phyloP scores from a whole-genome alignment of 192 early-diverging fungal genomes.

The Coemansia sp. region DNA sequence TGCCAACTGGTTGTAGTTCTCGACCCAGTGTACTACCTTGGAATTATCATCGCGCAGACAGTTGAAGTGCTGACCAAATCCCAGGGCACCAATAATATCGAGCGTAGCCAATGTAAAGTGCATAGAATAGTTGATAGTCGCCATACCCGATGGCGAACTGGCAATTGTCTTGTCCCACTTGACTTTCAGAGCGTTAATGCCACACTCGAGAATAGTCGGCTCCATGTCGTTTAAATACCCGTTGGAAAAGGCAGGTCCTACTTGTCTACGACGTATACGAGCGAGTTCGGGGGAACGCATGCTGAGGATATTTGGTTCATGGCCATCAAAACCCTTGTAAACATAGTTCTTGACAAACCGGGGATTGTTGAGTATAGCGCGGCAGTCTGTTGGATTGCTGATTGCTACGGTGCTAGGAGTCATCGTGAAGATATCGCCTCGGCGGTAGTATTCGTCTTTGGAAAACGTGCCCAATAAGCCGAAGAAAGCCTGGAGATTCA shows the following conservation, averaged over 20 bases:
- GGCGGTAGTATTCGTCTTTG: slow-evolving; percentile 20
- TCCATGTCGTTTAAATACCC: slow-evolving; percentile 24
- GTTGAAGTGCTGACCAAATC: slow-evolving; percentile 39
- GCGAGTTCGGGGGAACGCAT: slow-evolving; percentile 23
- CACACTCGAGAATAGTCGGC: slow-evolving; percentile 30
- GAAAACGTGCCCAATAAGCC: slow-evolving; percentile 11
- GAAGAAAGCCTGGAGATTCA: slow-evolving; percentile 1
- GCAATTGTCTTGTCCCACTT: slow-evolving; percentile 26
- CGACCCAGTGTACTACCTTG: slow-evolving; percentile 26
- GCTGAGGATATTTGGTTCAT: slow-evolving; percentile 28
- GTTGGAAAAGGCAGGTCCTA: slow-evolving; percentile 32
- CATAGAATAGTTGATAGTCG: slow-evolving; percentile 18
- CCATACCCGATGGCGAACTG: not conserved
- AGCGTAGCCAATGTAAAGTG: slow-evolving; percentile 29
- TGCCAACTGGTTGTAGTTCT: slow-evolving; percentile 10
- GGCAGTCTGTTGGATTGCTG: slow-evolving; percentile 25
- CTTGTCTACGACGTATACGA: slow-evolving; percentile 15
- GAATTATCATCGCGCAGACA: slow-evolving; percentile 17
- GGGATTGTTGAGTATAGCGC: slow-evolving; percentile 19
- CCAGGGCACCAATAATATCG: slow-evolving; percentile 30
- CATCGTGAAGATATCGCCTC: slow-evolving; percentile 39
- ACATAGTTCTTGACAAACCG: slow-evolving; percentile 26
- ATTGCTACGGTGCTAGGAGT: slow-evolving; percentile 29
- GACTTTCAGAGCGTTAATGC: slow-evolving; percentile 17
- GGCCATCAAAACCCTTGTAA: slow-evolving; percentile 17